Evolutionary conservation across 192 early-diverging fungal species (phyloP), one percentile per base, ranked within the genome.

Genomic region (Cetraspora pellucida): DNA sequence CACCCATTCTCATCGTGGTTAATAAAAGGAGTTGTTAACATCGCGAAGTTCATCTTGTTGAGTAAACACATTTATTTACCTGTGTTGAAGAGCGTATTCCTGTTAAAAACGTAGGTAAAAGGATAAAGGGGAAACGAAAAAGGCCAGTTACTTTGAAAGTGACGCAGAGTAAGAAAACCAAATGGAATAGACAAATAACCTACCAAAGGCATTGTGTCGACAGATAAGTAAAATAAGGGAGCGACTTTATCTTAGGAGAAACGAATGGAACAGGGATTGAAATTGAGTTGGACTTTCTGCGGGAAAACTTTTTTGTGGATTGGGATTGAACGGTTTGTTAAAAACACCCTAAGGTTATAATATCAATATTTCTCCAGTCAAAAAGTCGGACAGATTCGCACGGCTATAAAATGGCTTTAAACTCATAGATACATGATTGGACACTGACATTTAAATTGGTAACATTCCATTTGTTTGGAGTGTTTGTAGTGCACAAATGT

Each of bases 31-130:
- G 14, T 65, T 25, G 28, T 37, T 25, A 30, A 28, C 63, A 21
- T 21, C 17, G 28, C 28, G 2, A 23, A 28, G 58, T 1, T 49
- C 13, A 28, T 37, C 37, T 37, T 37, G 37, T 37, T 37, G 37
- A 6, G 7, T 37, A 37, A 37, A 37, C 37, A 59, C 7, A 23
- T 63, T 14, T 44, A 59, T 72, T 82, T 86, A 87, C 87, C 83
- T 88, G 75, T 82, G 81, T 76, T 88, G 87, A 47, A 87, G 78
- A 55, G 87, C 87, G 78, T 82, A 84, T 83, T 88, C 87, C 87
- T 88, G 43, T 37, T 10, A 30, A 65, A 66, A 13, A 44, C 16
- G 6, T 5, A 25, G 43, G 46, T 14, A 54, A 47, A 17, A 46
- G 23, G 16, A 17, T 14, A 28, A 10, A 14, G 9, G 27, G 2